A percentile compares a stretch with the other conserved stretches of the same genome.
phyloP scores from a whole-genome alignment of 768 basidiomycete genomes.

The Scleroderma bovista region DNA sequence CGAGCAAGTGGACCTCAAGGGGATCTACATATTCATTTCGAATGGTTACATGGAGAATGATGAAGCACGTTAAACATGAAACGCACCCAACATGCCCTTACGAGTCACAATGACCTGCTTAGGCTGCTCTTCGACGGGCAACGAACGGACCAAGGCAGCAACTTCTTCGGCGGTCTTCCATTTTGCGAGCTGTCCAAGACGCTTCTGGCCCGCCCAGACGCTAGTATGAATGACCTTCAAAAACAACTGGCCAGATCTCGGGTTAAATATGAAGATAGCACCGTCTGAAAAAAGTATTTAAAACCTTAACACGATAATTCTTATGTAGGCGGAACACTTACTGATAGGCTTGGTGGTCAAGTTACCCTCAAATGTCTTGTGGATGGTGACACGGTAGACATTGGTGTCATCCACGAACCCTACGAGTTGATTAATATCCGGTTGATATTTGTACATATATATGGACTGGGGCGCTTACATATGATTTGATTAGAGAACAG shows the following conservation, averaged over 20 bases:
- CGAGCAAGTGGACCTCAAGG: constrained; percentile 95
- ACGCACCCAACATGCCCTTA: constrained; percentile 96
- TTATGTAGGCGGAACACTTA: constrained; percentile 33
- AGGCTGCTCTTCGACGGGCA: constrained; percentile 99
- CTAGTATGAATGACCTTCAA: constrained; percentile 99
- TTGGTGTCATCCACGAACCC: constrained; percentile 99
- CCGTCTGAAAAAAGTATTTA: constrained; percentile 49
- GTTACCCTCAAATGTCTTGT: constrained; percentile 99
- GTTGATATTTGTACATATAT: neutral
- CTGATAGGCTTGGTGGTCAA: constrained; percentile 99
- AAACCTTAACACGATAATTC: neutral
- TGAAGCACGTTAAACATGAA: neutral
- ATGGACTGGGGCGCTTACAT: constrained; percentile 41
- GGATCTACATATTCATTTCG: constrained; percentile 48
- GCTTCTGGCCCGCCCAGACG: constrained; percentile 99
- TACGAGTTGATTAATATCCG: constrained; percentile 20
- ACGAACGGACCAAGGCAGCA: constrained; percentile 90
- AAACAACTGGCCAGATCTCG: constrained; percentile 96
- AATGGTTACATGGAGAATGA: neutral
- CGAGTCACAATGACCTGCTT: constrained; percentile 99
- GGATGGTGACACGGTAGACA: constrained; percentile 98
- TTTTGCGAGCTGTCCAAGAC: constrained; percentile 97
- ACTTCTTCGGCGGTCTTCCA: constrained; percentile 99
- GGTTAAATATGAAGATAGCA: constrained; percentile 99
- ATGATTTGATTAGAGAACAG: constrained; percentile 98